phyloP scores from a whole-genome alignment of 108 stramenopile species.

The Cyclotella cryptica region DNA sequence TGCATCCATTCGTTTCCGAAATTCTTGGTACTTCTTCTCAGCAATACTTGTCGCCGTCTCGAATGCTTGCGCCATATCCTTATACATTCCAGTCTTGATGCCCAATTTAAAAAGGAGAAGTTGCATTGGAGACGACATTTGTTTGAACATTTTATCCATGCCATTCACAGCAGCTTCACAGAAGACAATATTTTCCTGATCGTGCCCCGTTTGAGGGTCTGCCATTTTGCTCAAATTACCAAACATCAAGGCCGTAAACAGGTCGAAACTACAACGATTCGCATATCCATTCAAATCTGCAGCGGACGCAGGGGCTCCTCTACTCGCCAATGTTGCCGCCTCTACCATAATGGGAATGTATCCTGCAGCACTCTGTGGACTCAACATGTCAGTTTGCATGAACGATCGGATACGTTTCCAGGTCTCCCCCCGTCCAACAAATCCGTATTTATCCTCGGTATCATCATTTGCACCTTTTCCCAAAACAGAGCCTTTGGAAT shows the following conservation, averaged over 20 bases:
- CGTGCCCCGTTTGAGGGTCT: slow-evolving; percentile 22
- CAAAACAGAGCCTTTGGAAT: slow-evolving; percentile 6
- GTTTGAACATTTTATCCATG: slow-evolving; percentile 12
- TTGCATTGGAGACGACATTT: slow-evolving; percentile 17
- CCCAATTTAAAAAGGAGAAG: not conserved
- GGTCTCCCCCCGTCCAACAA: slow-evolving; percentile 20
- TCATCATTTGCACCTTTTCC: slow-evolving; percentile 24
- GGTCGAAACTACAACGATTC: slow-evolving; percentile 39
- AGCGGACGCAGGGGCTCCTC: slow-evolving; percentile 23
- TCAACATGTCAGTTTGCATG: slow-evolving; percentile 39
- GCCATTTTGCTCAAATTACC: slow-evolving; percentile 35
- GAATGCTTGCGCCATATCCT: slow-evolving; percentile 17
- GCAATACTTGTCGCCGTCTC: not conserved
- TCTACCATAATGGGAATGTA: slow-evolving; percentile 39
- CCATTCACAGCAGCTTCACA: slow-evolving; percentile 16
- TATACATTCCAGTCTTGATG: slow-evolving; percentile 16
- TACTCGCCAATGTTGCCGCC: slow-evolving; percentile 35
- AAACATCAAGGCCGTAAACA: slow-evolving; percentile 48
- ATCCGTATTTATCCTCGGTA: slow-evolving; percentile 13
- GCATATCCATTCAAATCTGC: slow-evolving; percentile 41
- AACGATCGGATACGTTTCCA: slow-evolving; percentile 42
- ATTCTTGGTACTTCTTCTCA: slow-evolving; percentile 17
- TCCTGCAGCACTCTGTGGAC: slow-evolving; percentile 27
- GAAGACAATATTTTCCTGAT: slow-evolving; percentile 33
- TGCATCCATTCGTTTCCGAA: slow-evolving; percentile 5